A percentile compares a stretch with the other conserved stretches of the same genome.
Conservation (phyloP, 805 yeast species). For the Metschnikowia anglica region DNA sequence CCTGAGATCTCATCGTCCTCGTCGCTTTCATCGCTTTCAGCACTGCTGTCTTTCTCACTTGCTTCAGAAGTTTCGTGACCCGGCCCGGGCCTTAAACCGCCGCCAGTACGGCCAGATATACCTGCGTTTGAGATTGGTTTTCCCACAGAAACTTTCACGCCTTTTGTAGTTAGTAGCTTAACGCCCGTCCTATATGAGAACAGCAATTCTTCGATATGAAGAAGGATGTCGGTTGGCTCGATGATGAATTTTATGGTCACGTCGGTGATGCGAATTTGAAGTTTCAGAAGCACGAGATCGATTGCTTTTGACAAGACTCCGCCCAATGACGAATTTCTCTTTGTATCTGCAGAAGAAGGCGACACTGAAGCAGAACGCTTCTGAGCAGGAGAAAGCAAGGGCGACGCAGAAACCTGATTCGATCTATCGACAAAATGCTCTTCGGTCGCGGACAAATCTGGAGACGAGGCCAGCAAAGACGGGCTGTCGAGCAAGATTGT, state of each 20-base stretch:
- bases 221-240: constrained; percentile 40
- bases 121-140: constrained; percentile 42
- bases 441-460: not conserved
- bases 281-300: constrained; percentile 62
- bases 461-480: not conserved
- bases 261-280: constrained; percentile 50
- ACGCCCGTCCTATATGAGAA: constrained; percentile 47
- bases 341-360: constrained; percentile 5
- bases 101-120: constrained; percentile 10
- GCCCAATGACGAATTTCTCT: constrained; percentile 43
- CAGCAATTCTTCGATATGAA: constrained; percentile 30
- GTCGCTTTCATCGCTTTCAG: constrained; percentile 14
- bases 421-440: too few relatives aligned
- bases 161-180: constrained; percentile 40
- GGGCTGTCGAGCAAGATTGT: constrained; percentile 44
- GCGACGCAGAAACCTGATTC: constrained; percentile 15
- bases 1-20: constrained; percentile 25
- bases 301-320: constrained; percentile 62
- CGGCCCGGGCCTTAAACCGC: constrained; percentile 4
- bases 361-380: not conserved
- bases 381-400: constrained; percentile 1
- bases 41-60: constrained; percentile 18
- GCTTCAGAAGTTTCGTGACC: constrained; percentile 14
- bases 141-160: constrained; percentile 40
- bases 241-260: constrained; percentile 49